Percentiles rank a stretch among this genome's conserved stretches.
phyloP scores from a whole-genome alignment of 2,329 filamentous ascomycete genomes.

The Colletotrichum australisinense region DNA sequence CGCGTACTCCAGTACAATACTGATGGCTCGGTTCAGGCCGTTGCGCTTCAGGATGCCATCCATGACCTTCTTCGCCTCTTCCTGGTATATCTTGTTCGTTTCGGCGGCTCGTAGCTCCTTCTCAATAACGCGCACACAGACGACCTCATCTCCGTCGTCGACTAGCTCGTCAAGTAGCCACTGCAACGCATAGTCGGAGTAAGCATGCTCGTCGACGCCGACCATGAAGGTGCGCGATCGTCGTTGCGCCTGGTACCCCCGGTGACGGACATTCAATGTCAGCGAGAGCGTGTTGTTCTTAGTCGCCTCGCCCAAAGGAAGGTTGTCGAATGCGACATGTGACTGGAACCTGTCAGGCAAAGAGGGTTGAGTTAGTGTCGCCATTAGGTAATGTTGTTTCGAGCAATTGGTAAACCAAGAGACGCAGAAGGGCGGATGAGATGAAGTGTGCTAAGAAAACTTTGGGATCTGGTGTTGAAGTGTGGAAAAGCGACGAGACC shows the following conservation, averaged over 20 bases:
- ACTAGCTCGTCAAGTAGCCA: constrained; percentile 94
- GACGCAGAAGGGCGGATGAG: background rate
- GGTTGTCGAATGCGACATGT: constrained; percentile 72
- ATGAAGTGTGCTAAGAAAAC: background rate
- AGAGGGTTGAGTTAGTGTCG: constrained; percentile 52
- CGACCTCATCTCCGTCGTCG: constrained; percentile 92
- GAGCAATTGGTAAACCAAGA: background rate
- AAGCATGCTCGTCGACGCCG: constrained; percentile 89
- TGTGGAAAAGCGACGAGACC: constrained; percentile 15
- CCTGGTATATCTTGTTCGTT: constrained; percentile 71
- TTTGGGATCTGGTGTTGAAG: background rate
- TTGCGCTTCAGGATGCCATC: constrained; percentile 84
- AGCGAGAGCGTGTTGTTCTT: constrained; percentile 75
- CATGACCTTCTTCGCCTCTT: constrained; percentile 80
- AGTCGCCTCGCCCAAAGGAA: constrained; percentile 67
- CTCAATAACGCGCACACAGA: constrained; percentile 89
- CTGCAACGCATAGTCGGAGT: constrained; percentile 91
- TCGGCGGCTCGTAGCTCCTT: constrained; percentile 79
- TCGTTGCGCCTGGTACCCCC: constrained; percentile 83
- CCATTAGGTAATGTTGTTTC: constrained; percentile 45
- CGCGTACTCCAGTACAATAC: constrained; percentile 86
- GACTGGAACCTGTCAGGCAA: constrained; percentile 63
- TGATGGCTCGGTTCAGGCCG: constrained; percentile 82
- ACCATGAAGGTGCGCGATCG: constrained; percentile 90
- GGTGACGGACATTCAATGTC: constrained; percentile 87